A percentile compares a stretch with the other conserved stretches of the same genome.
Conservation (phyloP, 2,329 filamentous ascomycete species). For the Cladophialophora psammophila region DNA sequence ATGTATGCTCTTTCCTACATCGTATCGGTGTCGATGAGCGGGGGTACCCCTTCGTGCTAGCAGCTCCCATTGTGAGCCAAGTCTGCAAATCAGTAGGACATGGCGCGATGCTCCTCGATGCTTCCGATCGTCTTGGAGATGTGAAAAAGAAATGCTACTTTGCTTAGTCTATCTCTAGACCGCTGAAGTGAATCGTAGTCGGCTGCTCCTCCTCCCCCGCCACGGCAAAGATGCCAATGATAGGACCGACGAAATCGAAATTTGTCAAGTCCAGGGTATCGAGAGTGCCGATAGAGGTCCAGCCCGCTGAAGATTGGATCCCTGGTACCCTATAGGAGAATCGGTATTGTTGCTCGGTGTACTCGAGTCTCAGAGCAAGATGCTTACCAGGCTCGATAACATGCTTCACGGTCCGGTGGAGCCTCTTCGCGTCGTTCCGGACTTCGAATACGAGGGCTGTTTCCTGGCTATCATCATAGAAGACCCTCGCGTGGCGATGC, state of each 20-base stretch:
- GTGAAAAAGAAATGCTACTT: no score
- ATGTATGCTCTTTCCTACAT: no score
- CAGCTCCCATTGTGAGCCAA: no score
- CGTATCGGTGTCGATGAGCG: no score
- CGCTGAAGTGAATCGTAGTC: not conserved
- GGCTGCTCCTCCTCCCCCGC: not conserved
- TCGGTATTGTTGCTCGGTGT: slow-evolving; percentile 4
- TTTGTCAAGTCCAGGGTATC: slow-evolving; percentile 5
- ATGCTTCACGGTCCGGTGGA: slow-evolving; percentile 20
- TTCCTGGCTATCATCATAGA: slow-evolving; percentile 27
- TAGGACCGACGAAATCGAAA: not conserved
- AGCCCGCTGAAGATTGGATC: not conserved
- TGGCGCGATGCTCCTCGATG: no score
- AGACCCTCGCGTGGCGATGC: slow-evolving; percentile 38
- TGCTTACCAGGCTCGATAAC: not conserved
- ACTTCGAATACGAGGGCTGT: slow-evolving; percentile 33
- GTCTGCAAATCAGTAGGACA: no score
- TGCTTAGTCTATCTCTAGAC: not conserved
- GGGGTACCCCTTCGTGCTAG: no score
- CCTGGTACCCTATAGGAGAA: not conserved
- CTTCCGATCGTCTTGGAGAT: no score
- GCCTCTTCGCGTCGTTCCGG: slow-evolving; percentile 35
- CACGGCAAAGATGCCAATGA: not conserved
- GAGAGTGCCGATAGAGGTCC: not conserved
- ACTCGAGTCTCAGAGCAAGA: not conserved